Percentiles rank a stretch among this genome's conserved stretches.
These are phyloP conservation scores for Turnera subulata DNA, from an alignment of 345 rosid genomes.

Conservation along the genomic window DNA sequence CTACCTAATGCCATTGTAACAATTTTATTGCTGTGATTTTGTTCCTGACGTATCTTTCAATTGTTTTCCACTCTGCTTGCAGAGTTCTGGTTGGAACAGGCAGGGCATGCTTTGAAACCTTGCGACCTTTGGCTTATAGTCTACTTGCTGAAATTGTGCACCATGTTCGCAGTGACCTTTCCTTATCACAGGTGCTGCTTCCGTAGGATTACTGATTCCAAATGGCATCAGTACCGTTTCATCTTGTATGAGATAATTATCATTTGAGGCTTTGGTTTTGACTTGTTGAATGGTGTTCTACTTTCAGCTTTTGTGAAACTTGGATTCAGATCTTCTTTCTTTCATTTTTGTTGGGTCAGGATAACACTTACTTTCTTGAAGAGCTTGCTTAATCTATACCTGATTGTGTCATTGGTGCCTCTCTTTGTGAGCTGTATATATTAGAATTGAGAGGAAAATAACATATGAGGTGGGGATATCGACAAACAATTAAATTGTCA, in stretches of 20 bases:
- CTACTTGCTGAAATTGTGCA: conserved; percentile 96
- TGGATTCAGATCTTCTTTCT: no score
- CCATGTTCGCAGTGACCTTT: conserved; percentile 89
- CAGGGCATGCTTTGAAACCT: conserved; percentile 92
- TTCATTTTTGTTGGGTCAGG: no score
- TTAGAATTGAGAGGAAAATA: not conserved
- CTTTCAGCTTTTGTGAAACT: no score
- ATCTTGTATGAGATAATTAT: not conserved
- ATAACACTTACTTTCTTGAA: no score
- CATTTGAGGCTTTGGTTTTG: not conserved
- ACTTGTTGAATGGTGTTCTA: not conserved
- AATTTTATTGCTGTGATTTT: no score
- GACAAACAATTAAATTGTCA: no score
- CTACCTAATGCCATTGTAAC: no score
- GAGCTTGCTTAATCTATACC: no score
- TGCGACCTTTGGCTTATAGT: conserved; percentile 99
- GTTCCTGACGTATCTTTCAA: not conserved
- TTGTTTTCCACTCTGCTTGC: not conserved
- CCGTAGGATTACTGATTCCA: conserved; percentile 4
- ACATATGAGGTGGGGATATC: no score
- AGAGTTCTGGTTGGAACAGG: conserved; percentile 99
- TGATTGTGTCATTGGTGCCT: not conserved
- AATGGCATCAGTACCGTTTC: not conserved
- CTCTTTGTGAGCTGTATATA: no score
- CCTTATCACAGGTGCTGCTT: conserved; percentile 69